phyloP scores from a whole-genome alignment of 1,284 basidiomycete genomes.

The Trichosporon asahii region DNA sequence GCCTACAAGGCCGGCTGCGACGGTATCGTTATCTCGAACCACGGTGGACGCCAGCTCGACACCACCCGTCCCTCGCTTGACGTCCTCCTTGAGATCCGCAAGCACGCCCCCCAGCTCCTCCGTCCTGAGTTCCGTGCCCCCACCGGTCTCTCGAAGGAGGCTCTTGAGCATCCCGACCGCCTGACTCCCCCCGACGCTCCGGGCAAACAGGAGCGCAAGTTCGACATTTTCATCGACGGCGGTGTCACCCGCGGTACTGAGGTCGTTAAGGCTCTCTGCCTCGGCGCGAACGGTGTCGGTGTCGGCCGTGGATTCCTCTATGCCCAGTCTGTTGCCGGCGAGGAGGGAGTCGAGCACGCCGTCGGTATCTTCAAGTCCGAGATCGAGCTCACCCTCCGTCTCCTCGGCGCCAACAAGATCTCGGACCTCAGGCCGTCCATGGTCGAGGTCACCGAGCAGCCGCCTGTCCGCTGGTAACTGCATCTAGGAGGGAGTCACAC shows the following conservation, averaged over 20 bases:
- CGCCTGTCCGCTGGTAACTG: background rate
- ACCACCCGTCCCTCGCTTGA: slow-evolving; percentile 67
- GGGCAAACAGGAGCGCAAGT: slow-evolving; percentile 19
- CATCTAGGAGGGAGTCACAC: background rate
- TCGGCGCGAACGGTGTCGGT: slow-evolving; percentile 86
- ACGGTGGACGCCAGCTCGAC: slow-evolving; percentile 55
- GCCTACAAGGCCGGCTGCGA: slow-evolving; percentile 53
- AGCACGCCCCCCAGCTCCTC: slow-evolving; percentile 44
- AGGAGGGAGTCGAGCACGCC: slow-evolving; percentile 72
- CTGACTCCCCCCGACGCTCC: slow-evolving; percentile 52
- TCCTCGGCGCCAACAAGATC: slow-evolving; percentile 69
- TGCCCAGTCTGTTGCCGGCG: slow-evolving; percentile 84
- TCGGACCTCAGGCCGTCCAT: slow-evolving; percentile 48
- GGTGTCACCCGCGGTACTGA: slow-evolving; percentile 83
- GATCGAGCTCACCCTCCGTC: slow-evolving; percentile 69
- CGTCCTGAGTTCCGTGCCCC: slow-evolving; percentile 40
- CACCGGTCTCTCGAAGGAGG: slow-evolving; percentile 31
- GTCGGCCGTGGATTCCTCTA: slow-evolving; percentile 87
- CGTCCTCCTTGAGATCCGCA: slow-evolving; percentile 67
- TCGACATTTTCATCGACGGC: slow-evolving; percentile 81
- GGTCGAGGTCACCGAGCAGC: slow-evolving; percentile 44
- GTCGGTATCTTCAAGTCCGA: slow-evolving; percentile 52
- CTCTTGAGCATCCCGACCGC: slow-evolving; percentile 66
- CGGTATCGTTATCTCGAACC: slow-evolving; percentile 56
- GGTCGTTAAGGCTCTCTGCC: slow-evolving; percentile 83